These are phyloP conservation scores for Pseudogymnoascus destructans DNA, from an alignment of 2,329 filamentous ascomycete genomes.

Conservation along the genomic window DNA sequence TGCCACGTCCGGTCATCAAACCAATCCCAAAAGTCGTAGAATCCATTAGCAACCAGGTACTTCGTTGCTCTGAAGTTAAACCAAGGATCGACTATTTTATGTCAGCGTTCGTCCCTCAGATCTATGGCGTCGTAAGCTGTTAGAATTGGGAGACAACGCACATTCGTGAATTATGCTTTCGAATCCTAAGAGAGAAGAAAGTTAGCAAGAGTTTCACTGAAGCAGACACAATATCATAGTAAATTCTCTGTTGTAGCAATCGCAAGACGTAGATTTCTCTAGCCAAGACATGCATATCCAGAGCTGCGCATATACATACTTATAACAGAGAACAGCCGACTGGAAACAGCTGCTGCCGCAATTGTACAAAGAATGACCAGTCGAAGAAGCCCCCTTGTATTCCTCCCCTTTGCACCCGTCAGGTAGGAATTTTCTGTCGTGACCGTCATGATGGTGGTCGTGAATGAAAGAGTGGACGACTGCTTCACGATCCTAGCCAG, in stretches of 20 bases:
- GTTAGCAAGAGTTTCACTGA: slow-evolving; percentile 18
- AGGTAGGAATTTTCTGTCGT: slow-evolving; percentile 38
- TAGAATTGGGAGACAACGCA: slow-evolving; percentile 38
- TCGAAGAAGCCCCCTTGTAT: slow-evolving; percentile 71
- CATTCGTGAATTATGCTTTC: slow-evolving; percentile 99
- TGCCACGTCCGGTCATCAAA: slow-evolving; percentile 99
- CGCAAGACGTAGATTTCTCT: slow-evolving; percentile 7
- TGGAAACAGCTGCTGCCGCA: slow-evolving; percentile 79
- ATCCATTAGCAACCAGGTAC: slow-evolving; percentile 91
- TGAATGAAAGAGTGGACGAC: slow-evolving; percentile 14
- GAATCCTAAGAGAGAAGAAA: slow-evolving; percentile 50
- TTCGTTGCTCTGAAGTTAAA: slow-evolving; percentile 99
- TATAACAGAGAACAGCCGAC: slow-evolving; percentile 95
- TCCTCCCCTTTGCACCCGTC: slow-evolving; percentile 67
- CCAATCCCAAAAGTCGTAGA: slow-evolving; percentile 99
- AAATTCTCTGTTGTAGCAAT: neutral
- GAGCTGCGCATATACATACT: slow-evolving; percentile 44
- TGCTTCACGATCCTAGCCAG: slow-evolving; percentile 9
- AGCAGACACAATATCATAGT: neutral
- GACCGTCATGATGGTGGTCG: slow-evolving; percentile 29
- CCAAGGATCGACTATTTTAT: slow-evolving; percentile 79
- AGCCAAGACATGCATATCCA: slow-evolving; percentile 1
- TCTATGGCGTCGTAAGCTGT: slow-evolving; percentile 3
- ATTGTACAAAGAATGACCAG: slow-evolving; percentile 85
- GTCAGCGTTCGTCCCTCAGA: slow-evolving; percentile 24